Evolutionary conservation across 2,329 filamentous ascomycete species (phyloP).

Genomic region (Dactylellina haptotyla): DNA sequence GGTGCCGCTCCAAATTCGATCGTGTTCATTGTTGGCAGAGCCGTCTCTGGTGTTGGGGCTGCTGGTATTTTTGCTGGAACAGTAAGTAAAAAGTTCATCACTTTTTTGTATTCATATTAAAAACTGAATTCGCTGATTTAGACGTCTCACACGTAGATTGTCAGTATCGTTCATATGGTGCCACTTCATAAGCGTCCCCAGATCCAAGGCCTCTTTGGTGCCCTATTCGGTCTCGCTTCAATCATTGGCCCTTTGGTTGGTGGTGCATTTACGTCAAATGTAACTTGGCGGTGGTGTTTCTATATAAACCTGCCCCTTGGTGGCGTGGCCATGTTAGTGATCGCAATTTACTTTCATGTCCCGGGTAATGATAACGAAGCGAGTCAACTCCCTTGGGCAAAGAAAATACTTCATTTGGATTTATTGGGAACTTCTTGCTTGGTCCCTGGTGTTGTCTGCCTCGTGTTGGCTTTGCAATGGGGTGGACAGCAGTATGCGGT

Average conservation of each 20-base stretch:
- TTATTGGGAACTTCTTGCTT: conserved; percentile 70
- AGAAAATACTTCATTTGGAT: conserved; percentile 68
- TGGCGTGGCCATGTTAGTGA: conserved; percentile 64
- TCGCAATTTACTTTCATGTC: conserved; percentile 65
- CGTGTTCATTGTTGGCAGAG: conserved; percentile 67
- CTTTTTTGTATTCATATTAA: conserved; percentile 15
- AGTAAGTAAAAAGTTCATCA: conserved; percentile 59
- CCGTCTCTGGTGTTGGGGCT: conserved; percentile 67
- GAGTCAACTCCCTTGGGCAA: conserved; percentile 58
- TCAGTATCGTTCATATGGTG: conserved; percentile 62
- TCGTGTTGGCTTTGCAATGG: conserved; percentile 73
- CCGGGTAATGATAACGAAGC: conserved; percentile 56
- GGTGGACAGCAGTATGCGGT: conserved; percentile 66
- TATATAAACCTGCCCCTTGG: conserved; percentile 71
- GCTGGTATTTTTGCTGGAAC: conserved; percentile 67
- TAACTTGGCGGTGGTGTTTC: conserved; percentile 68
- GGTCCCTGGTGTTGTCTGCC: conserved; percentile 69
- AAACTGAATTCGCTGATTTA: neutral
- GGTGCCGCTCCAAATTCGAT: conserved; percentile 66
- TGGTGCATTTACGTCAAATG: conserved; percentile 66
- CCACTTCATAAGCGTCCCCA: conserved; percentile 58
- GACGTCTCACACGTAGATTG: conserved; percentile 62
- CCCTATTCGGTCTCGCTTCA: conserved; percentile 65
- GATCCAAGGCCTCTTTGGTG: conserved; percentile 58
- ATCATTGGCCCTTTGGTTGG: conserved; percentile 66